Evolutionary conservation across 805 yeast species (phyloP).

Genomic region (Sungouiozyma intestinalis): DNA sequence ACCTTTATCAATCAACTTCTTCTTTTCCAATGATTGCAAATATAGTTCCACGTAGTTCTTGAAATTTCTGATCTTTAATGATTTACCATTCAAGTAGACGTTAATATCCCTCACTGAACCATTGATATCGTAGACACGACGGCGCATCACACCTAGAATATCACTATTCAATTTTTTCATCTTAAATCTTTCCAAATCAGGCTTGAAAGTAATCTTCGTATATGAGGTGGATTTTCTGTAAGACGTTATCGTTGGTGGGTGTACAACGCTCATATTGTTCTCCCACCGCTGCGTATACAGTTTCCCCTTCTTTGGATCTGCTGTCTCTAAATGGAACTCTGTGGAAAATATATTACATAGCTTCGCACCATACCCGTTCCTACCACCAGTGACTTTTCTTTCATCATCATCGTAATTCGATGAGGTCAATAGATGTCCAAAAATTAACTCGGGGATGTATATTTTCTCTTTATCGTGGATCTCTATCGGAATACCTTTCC

Average conservation of each 20-base stretch:
- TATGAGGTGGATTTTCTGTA: slow-evolving; percentile 52
- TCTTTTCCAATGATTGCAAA: slow-evolving; percentile 59
- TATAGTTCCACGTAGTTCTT: slow-evolving; percentile 84
- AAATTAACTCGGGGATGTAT: slow-evolving; percentile 91
- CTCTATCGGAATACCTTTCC: slow-evolving; percentile 91
- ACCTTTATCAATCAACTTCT: slow-evolving; percentile 25
- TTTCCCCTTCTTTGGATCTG: slow-evolving; percentile 55
- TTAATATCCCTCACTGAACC: slow-evolving; percentile 82
- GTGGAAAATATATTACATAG: slow-evolving; percentile 92
- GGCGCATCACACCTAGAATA: slow-evolving; percentile 67
- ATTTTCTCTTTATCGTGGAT: slow-evolving; percentile 85
- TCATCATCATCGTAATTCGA: slow-evolving; percentile 93
- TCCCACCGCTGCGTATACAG: slow-evolving; percentile 78
- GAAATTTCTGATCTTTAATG: slow-evolving; percentile 61
- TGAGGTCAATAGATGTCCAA: slow-evolving; percentile 89
- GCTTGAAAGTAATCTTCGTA: slow-evolving; percentile 79
- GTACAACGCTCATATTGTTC: slow-evolving; percentile 69
- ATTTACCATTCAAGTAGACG: slow-evolving; percentile 67
- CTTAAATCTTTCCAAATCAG: slow-evolving; percentile 74
- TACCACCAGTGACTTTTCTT: slow-evolving; percentile 94
- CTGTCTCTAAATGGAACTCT: slow-evolving; percentile 78
- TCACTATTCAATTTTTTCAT: slow-evolving; percentile 83
- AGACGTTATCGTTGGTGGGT: slow-evolving; percentile 60
- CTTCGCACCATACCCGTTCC: slow-evolving; percentile 98
- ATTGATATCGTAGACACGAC: slow-evolving; percentile 92